Evolutionary conservation across 2,329 filamentous ascomycete species (phyloP), one percentile per base, ranked within the genome.

Genomic region (Trichoderma breve): DNA sequence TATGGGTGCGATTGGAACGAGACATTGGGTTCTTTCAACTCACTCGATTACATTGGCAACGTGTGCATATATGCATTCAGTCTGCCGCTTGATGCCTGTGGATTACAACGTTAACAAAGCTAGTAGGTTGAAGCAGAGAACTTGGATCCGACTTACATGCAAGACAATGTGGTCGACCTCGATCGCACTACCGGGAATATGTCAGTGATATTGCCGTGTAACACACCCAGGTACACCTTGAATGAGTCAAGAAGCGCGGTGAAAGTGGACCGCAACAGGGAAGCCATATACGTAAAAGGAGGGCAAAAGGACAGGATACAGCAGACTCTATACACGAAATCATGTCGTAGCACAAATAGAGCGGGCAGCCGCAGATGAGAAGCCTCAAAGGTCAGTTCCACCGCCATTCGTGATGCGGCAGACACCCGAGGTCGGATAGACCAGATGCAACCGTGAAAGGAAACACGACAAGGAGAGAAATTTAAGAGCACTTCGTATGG

Each of bases 41-140:
- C 83, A 92, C 90, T 93, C 92, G 57, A 95, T 87, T 51, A 94
- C 83, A 78, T 94, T 93, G 60, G 93, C 93, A 34, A 94, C 90
- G 64, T 89, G 88, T 0, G 91, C 92, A 82, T 95, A 95, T 80
- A 86, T 87, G 82, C 93, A 95, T 75, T 89, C 86, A 0, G 91
- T 92, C 79, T 94, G 91, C 58, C 93, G 86, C 81, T 94, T 95
- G 77, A 93, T 90, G 79, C 91, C 92, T 86, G 80, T 80, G 78
- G 79, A 80, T 79, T 32, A 4, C 39, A 18, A 12, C 12, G 36
- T 69, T n/a, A 69, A 15, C 28, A 15, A 36, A 14, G 55, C 32
- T 12, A 26, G 36, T 26, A 51, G 36, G n/a, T 24, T 9, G n/a
- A 32, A 3, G 11, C 7, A 32, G 34, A 51, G 26, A 26, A 21